phyloP scores from a whole-genome alignment of 2,329 filamentous ascomycete genomes.

The Epichloe scottii region DNA sequence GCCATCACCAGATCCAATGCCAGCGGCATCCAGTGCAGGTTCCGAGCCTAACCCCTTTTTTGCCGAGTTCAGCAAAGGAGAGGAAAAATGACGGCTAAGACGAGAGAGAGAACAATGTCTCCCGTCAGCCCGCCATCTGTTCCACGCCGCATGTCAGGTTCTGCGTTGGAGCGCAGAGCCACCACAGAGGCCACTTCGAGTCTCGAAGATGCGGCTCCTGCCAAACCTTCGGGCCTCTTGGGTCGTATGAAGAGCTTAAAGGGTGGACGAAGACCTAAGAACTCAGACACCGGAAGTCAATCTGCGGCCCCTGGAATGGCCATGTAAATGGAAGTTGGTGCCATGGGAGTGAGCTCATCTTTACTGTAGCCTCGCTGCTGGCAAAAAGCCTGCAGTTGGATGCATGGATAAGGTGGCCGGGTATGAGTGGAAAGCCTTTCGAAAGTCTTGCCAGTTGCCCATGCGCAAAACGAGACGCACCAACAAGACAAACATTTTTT shows the following conservation, averaged over 20 bases:
- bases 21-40: conserved; percentile 19
- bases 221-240: conserved; percentile 51
- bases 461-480: neutral
- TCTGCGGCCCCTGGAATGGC: conserved; percentile 23
- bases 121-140: conserved; percentile 48
- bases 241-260: conserved; percentile 75
- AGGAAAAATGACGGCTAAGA: conserved; percentile 37
- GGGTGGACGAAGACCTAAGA: conserved; percentile 40
- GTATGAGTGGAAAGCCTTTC: neutral
- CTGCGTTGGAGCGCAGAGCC: conserved; percentile 47
- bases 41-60: conserved; percentile 63
- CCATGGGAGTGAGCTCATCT: conserved; percentile 2
- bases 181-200: conserved; percentile 42
- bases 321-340: conserved; percentile 20
- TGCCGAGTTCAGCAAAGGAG: conserved; percentile 54
- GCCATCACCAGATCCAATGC: conserved; percentile 27
- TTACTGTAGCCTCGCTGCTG: neutral
- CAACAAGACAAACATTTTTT: neutral
- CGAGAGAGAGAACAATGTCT: conserved; percentile 25
- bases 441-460: neutral
- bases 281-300: conserved; percentile 14
- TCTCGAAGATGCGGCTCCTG: conserved; percentile 28
- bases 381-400: neutral
- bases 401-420: neutral
- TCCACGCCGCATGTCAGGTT: conserved; percentile 23